Percentiles rank a stretch among this genome's conserved stretches.
Conservation (phyloP, 805 yeast genomes). For the Wickerhamomyces tratensis region DNA sequence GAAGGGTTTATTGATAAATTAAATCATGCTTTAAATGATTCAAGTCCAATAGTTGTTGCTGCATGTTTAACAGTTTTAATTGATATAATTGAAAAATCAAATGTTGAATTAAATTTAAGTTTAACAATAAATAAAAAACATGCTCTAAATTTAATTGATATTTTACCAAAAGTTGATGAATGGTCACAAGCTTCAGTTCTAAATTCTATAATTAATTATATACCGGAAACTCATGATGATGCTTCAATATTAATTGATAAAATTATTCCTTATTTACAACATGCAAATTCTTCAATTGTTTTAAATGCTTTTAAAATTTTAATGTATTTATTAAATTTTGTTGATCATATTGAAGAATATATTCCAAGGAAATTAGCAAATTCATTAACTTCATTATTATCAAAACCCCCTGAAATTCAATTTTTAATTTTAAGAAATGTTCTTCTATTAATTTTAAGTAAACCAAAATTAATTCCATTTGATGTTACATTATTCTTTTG, state of each 20-base stretch:
- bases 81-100: conserved; percentile 51
- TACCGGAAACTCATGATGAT: conserved; percentile 61
- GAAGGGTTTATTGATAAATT: conserved; percentile 36
- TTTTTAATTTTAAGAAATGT: conserved; percentile 76
- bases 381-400: conserved; percentile 55
- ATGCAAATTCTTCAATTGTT: conserved; percentile 73
- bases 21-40: conserved; percentile 46
- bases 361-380: conserved; percentile 57
- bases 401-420: conserved; percentile 77
- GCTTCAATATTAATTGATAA: conserved; percentile 58
- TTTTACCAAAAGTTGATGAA: conserved; percentile 23
- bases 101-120: conserved; percentile 25
- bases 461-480: conserved; percentile 46
- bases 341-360: conserved; percentile 42
- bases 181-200: conserved; percentile 71
- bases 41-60: conserved; percentile 51
- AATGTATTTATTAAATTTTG: conserved; percentile 65
- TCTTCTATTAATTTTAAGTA: conserved; percentile 59
- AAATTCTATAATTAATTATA: conserved; percentile 53
- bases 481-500: conserved; percentile 80
- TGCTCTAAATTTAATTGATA: conserved; percentile 30
- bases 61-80: conserved; percentile 61
- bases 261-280: conserved; percentile 63
- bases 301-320: conserved; percentile 67
- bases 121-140: conserved; percentile 42